Evolutionary conservation across 192 early-diverging fungal genomes (phyloP), one percentile per base, ranked within the genome.

Genomic region (Mortierella alpina): DNA sequence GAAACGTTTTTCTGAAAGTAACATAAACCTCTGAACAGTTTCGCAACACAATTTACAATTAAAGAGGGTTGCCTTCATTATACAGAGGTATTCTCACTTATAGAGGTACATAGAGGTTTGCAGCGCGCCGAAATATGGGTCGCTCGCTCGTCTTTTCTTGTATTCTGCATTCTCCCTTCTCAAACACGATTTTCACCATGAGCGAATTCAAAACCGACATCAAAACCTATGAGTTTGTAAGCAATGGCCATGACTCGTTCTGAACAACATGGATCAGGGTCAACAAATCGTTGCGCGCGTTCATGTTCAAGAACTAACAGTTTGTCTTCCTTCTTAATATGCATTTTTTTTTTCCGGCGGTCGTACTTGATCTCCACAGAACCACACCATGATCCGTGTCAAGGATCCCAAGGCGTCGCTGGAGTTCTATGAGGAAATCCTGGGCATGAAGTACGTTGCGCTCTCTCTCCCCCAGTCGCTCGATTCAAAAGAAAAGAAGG

Each of bases 311-410:
- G 12, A 6, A 54, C 11, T n/a, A 59, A 51, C 22, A 39, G 9
- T 11, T 5, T 56, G n/a, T 5, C 13, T 52, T 56, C n/a, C 20
- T 39, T 45, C 49, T 58, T 4, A 17, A 42, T 49, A 58, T 54
- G 50, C 51, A 54, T 18, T 53, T 63, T 45, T 41, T 9, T 44
- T n/a, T 61, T 39, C 13, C 10, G 18, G 53, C 15, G 14, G 5
- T 53, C n/a, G 11, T 39, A 20, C 41, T 42, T 51, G 9, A 7
- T 54, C 7, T n/a, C 10, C 7, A 41, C 72, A 88, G 86, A 96
- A 96, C 87, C 95, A 96, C 85, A 94, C 93, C 20, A 96, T 95
- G 93, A 90, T 92, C 85, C 88, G 93, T 78, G 88, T 95, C 68
- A 95, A 92, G 87, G 93, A 95, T 84, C 91, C 93, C 54, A 83